phyloP scores from a whole-genome alignment of 352 stramenopile species.

The Phytophthora pini region DNA sequence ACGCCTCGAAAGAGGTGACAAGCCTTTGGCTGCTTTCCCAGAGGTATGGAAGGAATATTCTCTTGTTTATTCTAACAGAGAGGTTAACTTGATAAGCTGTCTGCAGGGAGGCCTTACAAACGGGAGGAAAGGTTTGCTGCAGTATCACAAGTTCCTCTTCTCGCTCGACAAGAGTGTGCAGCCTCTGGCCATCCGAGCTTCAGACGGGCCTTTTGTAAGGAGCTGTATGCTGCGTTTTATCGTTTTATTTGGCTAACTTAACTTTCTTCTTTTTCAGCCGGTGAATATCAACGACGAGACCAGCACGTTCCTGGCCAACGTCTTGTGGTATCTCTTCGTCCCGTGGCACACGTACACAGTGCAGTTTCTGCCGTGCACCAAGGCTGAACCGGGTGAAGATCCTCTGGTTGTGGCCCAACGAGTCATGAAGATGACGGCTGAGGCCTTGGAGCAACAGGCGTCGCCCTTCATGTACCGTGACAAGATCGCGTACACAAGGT shows the following conservation, averaged over 20 bases:
- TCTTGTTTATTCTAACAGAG: background rate
- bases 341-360: constrained; percentile 77
- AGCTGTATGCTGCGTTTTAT: background rate
- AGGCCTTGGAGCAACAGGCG: constrained; percentile 52
- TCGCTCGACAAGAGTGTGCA: constrained; percentile 69
- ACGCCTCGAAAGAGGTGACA: constrained; percentile 54
- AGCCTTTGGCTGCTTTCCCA: constrained; percentile 65
- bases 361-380: constrained; percentile 55
- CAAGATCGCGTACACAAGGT: constrained; percentile 72
- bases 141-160: constrained; percentile 87
- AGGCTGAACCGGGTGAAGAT: constrained; percentile 46
- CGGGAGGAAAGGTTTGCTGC: constrained; percentile 61
- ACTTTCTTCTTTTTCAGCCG: constrained; percentile 38
- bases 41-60: constrained; percentile 40
- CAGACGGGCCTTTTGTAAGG: constrained; percentile 72
- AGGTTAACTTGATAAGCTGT: background rate
- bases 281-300: constrained; percentile 85
- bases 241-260: constrained; percentile 1
- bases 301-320: constrained; percentile 76
- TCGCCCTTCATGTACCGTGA: constrained; percentile 79
- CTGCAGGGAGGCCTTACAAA: constrained; percentile 69
- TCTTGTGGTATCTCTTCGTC: constrained; percentile 76
- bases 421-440: constrained; percentile 65
- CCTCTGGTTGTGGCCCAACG: constrained; percentile 62
- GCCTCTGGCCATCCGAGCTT: constrained; percentile 64